Evolutionary conservation across 148 eudicot species (phyloP), one percentile per base, ranked within the genome.

Genomic region (Rhododendron simsii): DNA sequence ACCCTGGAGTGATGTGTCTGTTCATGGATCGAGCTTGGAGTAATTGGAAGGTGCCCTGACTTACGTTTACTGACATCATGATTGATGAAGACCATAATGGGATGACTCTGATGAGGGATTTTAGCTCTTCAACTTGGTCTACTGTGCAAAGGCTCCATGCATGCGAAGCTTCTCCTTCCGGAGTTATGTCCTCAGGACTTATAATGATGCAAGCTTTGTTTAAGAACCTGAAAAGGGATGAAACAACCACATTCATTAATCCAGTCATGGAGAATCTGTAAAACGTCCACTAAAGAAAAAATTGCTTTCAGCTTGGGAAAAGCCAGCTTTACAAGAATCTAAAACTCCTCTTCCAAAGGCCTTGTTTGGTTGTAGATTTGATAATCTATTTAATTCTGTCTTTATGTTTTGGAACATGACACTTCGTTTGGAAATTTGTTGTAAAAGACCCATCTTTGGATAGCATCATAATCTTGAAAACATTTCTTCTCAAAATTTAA

Each of bases 131-230:
- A 63, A 63, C 69, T 63, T 63, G 69, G 26, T 63, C 69, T 7
- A 63, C 69, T 23, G 69, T 63, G 69, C 69, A 63, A 7, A 63
- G 69, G 12, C 12, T 63, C 69, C 69, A 63, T 63, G 69, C 11
- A 63, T 23, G 23, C 5, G 30, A 63, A 63, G 95, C 89, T 59
- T 86, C 74, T 78, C 94, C 93, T 16, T 90, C 87, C 28, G 89
- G 77, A 77, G 87, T 90, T 71, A 92, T 76, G 82, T 95, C 95
- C 39, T 89, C 91, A 0, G 96, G 88, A 74, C 89, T 87, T 30
- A 84, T 83, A 73, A 94, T 91, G 30, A 91, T 89, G 90, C 98
- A 95, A 21, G 97, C 69, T 63, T 63, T 63, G 69, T 63, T 7
- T 63, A 63, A 63, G 69, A 8, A 63, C 69, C 69, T 63, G 30